These are phyloP conservation scores for Micractinium sp. DNA, from an alignment of 139 green algal species.

Conservation along the genomic window DNA sequence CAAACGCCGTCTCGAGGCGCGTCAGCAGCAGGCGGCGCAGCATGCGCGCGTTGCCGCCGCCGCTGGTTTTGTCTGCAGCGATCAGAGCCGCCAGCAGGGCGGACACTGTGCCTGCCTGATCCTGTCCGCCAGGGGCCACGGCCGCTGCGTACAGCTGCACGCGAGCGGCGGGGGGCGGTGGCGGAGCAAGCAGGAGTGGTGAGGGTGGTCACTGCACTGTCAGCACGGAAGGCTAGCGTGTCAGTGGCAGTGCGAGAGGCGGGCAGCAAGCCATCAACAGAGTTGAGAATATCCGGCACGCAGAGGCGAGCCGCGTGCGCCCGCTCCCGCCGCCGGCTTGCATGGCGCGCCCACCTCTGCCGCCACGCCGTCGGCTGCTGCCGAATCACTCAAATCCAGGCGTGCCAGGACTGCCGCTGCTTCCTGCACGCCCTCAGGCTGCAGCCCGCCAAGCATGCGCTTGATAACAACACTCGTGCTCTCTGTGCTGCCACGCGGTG, in stretches of 20 bases:
- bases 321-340: neutral
- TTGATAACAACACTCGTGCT: too few relatives aligned
- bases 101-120: neutral
- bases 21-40: slow-evolving; percentile 16
- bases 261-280: neutral
- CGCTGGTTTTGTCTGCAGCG: neutral
- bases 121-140: neutral
- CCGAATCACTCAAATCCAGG: neutral
- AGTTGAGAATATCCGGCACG: too few relatives aligned
- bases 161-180: neutral
- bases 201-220: neutral
- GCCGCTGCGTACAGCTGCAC: neutral
- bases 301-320: neutral
- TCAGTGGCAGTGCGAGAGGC: neutral
- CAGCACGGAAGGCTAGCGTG: neutral
- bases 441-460: neutral
- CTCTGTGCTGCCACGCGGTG: too few relatives aligned
- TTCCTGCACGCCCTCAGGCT: neutral
- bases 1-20: slow-evolving; percentile 1
- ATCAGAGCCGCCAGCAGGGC: neutral
- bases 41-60: neutral
- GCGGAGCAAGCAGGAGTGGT: neutral
- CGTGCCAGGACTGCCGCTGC: neutral
- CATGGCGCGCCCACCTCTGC: neutral
- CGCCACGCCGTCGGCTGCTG: neutral